Evolutionary conservation across 768 basidiomycete species (phyloP).

Genomic region (Calocera viscosa): DNA sequence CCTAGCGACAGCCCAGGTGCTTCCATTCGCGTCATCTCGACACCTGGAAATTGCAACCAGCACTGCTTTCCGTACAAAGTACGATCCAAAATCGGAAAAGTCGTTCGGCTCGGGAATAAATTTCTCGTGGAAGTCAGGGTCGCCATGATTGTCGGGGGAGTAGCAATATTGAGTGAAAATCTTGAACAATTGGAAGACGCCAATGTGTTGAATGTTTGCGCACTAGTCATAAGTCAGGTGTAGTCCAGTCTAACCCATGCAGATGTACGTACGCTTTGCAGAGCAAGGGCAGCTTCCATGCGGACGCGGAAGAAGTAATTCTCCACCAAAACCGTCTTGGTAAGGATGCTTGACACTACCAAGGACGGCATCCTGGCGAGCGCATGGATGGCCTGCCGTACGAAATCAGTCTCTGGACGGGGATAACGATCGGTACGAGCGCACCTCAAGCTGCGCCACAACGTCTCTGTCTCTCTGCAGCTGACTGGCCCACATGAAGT

Average conservation of each 20-base stretch:
- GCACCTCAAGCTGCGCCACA: slow-evolving; percentile 88
- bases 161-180: slow-evolving; percentile 84
- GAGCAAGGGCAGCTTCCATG: slow-evolving; percentile 79
- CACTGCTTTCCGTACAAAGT: slow-evolving; percentile 89
- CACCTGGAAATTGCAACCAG: slow-evolving; percentile 74
- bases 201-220: slow-evolving; percentile 77
- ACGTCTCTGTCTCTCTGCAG: slow-evolving; percentile 92
- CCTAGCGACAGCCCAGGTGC: slow-evolving; percentile 72
- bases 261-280: slow-evolving; percentile 55
- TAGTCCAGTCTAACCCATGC: not conserved
- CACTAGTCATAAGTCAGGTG: slow-evolving; percentile 41
- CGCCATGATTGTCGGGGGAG: slow-evolving; percentile 37
- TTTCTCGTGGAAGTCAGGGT: slow-evolving; percentile 73
- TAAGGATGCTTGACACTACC: slow-evolving; percentile 80
- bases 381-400: slow-evolving; percentile 76
- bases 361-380: slow-evolving; percentile 67
- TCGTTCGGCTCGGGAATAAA: slow-evolving; percentile 94
- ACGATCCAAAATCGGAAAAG: slow-evolving; percentile 81
- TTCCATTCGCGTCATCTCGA: slow-evolving; percentile 66
- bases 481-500: slow-evolving; percentile 98
- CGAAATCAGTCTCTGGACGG: slow-evolving; percentile 11
- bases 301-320: slow-evolving; percentile 96
- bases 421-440: slow-evolving; percentile 21
- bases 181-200: slow-evolving; percentile 91
- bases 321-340: slow-evolving; percentile 84